These are phyloP conservation scores for Thalassiosira livingstoniorum DNA, from an alignment of 352 stramenopile genomes.

Conservation along the genomic window DNA sequence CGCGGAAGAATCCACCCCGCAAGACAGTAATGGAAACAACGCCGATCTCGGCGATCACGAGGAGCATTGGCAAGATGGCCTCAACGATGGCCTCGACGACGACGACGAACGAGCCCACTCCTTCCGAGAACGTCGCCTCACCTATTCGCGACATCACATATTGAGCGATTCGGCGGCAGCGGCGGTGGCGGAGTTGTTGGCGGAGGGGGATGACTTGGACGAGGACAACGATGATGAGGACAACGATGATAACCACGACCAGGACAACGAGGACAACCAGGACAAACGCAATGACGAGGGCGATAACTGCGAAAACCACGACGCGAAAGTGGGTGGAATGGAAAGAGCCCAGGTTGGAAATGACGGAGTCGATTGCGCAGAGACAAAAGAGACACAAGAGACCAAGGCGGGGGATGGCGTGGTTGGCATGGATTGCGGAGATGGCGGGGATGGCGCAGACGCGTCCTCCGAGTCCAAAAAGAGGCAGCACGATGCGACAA, in stretches of 20 bases:
- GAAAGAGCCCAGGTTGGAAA: background rate
- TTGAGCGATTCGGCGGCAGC: background rate
- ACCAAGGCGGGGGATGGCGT: background rate
- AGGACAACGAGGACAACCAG: background rate
- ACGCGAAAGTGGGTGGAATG: too few species aligned
- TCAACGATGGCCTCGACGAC: background rate
- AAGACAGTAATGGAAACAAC: too few species aligned
- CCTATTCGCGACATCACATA: constrained; percentile 20
- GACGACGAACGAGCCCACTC: constrained; percentile 22
- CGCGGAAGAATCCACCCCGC: too few species aligned
- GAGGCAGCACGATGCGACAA: background rate
- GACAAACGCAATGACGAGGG: background rate
- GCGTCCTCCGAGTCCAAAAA: background rate
- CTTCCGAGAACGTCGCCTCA: constrained; percentile 36
- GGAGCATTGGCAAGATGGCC: background rate
- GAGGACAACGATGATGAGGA: constrained; percentile 11
- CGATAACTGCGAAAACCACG: background rate
- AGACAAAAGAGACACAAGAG: background rate
- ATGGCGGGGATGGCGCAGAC: background rate
- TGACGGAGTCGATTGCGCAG: background rate
- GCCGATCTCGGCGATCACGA: too few species aligned
- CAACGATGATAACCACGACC: background rate
- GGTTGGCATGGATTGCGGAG: background rate
- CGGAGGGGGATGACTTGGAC: constrained; percentile 1
- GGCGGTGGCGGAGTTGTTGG: background rate